phyloP scores from a whole-genome alignment of 2,329 filamentous ascomycete species.

The Trichoderma sp. region DNA sequence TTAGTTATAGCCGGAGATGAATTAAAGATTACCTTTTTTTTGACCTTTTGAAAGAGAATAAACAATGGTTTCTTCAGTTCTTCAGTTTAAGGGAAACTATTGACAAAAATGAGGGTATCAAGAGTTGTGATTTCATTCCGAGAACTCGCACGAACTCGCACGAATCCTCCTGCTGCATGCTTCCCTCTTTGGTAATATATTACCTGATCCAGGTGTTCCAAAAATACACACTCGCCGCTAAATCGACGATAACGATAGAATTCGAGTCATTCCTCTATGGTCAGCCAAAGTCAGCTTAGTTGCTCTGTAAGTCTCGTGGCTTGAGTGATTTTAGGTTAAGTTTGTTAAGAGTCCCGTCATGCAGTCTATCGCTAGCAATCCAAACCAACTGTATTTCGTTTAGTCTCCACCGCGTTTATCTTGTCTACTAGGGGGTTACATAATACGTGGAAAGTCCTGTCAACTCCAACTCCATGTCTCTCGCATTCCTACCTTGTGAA shows the following conservation, averaged over 20 bases:
- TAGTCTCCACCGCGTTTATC: background rate
- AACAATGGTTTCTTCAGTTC: background rate
- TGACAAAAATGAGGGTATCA: no score
- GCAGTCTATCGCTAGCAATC: background rate
- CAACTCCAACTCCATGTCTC: background rate
- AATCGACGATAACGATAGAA: background rate
- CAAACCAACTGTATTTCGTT: background rate
- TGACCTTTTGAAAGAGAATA: background rate
- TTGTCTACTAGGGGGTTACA: background rate
- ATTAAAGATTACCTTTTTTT: background rate
- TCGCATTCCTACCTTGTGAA: background rate
- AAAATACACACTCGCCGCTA: no score
- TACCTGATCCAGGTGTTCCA: no score
- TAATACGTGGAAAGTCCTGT: background rate
- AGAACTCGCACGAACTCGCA: no score
- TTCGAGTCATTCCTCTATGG: background rate
- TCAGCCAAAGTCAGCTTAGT: background rate
- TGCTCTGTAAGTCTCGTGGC: background rate
- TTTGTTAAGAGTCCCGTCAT: background rate
- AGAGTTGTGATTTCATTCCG: no score
- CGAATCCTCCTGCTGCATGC: no score
- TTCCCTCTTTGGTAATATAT: no score
- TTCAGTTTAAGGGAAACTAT: no score
- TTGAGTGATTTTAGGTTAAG: background rate
- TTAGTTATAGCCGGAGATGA: background rate